A percentile compares a stretch with the other conserved stretches of the same genome.
Evolutionary conservation across 805 yeast species (phyloP).

Genomic region (Lipomyces yamadae): DNA sequence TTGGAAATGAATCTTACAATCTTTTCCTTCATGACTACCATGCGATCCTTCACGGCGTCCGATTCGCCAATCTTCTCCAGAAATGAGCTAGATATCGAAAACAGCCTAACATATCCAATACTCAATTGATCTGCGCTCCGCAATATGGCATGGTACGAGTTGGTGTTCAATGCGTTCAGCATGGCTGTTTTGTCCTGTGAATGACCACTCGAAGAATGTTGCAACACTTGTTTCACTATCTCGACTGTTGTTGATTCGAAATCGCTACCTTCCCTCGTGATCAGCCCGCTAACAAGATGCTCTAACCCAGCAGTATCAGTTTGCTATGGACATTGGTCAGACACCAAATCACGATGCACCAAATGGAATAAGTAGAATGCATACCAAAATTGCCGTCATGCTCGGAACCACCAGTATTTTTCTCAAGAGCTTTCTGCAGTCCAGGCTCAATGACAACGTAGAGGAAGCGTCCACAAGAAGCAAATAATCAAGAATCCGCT

Average conservation of each 20-base stretch:
- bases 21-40: neutral
- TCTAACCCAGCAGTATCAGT: conserved; percentile 9
- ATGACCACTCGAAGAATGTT: conserved; percentile 15
- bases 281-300: conserved; percentile 6
- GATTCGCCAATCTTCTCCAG: neutral
- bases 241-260: conserved; percentile 7
- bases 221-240: conserved; percentile 13
- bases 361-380: neutral
- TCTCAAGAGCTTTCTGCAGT: conserved; percentile 12
- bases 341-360: conserved; percentile 49
- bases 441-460: neutral
- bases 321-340: conserved; percentile 46
- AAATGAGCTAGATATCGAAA: conserved; percentile 4
- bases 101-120: neutral
- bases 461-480: conserved; percentile 16
- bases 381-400: conserved; percentile 26
- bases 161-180: conserved; percentile 4
- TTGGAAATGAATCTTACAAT: neutral
- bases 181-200: conserved; percentile 4
- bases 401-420: conserved; percentile 20
- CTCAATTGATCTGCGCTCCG: neutral
- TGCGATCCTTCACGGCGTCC: neutral
- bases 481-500: conserved; percentile 20
- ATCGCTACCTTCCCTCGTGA: neutral
- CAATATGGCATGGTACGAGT: conserved; percentile 9